These are phyloP conservation scores for Raffaelea ambrosiae DNA, from an alignment of 2,329 filamentous ascomycete species.

Conservation along the genomic window DNA sequence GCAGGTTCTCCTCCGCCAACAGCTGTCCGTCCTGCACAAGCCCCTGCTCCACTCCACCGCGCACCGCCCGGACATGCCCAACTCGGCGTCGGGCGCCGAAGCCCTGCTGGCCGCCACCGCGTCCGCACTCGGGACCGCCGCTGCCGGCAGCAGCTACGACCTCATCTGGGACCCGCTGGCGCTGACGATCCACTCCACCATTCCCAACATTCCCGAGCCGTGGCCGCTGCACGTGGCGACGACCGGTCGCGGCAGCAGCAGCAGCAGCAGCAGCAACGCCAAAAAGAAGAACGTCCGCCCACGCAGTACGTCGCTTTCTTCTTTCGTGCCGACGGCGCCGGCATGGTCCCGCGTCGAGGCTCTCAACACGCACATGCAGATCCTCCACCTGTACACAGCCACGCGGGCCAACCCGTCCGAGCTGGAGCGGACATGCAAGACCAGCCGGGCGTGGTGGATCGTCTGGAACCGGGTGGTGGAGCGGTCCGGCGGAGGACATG, in stretches of 20 bases:
- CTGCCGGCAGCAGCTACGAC: slow-evolving; percentile 44
- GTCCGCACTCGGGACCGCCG: slow-evolving; percentile 5
- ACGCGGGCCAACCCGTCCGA: slow-evolving; percentile 35
- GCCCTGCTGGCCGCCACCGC: neutral
- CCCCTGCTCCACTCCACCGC: slow-evolving; percentile 47
- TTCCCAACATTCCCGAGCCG: slow-evolving; percentile 56
- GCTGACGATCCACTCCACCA: slow-evolving; percentile 51
- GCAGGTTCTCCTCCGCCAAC: slow-evolving; percentile 18
- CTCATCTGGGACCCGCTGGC: slow-evolving; percentile 52
- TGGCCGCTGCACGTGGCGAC: no score
- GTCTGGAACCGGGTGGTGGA: slow-evolving; percentile 54
- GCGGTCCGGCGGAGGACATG: slow-evolving; percentile 17
- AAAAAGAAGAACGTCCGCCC: neutral
- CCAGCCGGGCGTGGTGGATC: slow-evolving; percentile 60
- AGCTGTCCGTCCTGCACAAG: slow-evolving; percentile 50
- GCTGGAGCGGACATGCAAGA: slow-evolving; percentile 56
- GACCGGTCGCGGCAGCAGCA: neutral
- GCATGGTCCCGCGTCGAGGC: slow-evolving; percentile 56
- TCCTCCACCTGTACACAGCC: slow-evolving; percentile 46
- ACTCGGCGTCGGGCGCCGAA: slow-evolving; percentile 5
- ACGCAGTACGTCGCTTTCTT: neutral
- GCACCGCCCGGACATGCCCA: slow-evolving; percentile 46
- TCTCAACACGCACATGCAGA: slow-evolving; percentile 55
- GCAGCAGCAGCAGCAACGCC: slow-evolving; percentile 10
- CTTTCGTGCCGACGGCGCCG: slow-evolving; percentile 12